Percentiles rank a stretch among this genome's conserved stretches.
Evolutionary conservation across 1,284 basidiomycete species (phyloP).

Genomic region (Xanthoconium separans): DNA sequence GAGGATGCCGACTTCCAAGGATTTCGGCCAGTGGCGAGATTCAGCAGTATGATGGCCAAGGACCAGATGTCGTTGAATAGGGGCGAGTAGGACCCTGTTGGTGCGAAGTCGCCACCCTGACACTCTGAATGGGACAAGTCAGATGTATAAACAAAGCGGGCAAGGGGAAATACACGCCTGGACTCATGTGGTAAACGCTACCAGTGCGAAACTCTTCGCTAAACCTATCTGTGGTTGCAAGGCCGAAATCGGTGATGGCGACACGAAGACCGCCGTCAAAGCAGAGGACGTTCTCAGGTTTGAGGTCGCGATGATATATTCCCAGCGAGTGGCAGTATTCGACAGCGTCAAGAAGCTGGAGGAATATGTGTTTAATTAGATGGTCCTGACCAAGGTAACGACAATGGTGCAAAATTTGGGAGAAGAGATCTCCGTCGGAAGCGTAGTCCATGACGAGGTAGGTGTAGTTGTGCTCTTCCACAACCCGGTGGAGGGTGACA

Average conservation of each 20-base stretch:
- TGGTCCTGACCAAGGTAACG: constrained; percentile 77
- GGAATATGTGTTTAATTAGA: constrained; percentile 84
- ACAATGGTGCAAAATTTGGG: constrained; percentile 75
- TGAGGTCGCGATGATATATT: constrained; percentile 96
- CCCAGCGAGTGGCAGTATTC: constrained; percentile 85
- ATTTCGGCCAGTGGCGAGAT: constrained; percentile 93
- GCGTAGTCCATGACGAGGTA: constrained; percentile 79
- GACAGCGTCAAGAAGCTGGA: constrained; percentile 93
- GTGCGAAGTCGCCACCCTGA: constrained; percentile 80
- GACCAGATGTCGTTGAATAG: constrained; percentile 97
- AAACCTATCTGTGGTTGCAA: constrained; percentile 87
- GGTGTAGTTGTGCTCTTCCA: constrained; percentile 71
- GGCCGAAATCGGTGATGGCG: constrained; percentile 94
- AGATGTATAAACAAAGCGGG: constrained; percentile 7
- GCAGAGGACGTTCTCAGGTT: constrained; percentile 97
- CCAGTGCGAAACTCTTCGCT: constrained; percentile 95
- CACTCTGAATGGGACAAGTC: constrained; percentile 60
- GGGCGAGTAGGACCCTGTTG: constrained; percentile 77
- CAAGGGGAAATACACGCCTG: constrained; percentile 55
- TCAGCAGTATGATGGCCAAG: constrained; percentile 93
- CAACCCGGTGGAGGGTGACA: constrained; percentile 86
- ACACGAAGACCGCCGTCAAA: constrained; percentile 78
- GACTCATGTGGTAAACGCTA: constrained; percentile 95
- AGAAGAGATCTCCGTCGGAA: constrained; percentile 90
- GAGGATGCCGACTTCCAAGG: constrained; percentile 96